Evolutionary conservation across 345 rosid species (phyloP), one percentile per base, ranked within the genome.

Genomic region (Hevea brasiliensis): DNA sequence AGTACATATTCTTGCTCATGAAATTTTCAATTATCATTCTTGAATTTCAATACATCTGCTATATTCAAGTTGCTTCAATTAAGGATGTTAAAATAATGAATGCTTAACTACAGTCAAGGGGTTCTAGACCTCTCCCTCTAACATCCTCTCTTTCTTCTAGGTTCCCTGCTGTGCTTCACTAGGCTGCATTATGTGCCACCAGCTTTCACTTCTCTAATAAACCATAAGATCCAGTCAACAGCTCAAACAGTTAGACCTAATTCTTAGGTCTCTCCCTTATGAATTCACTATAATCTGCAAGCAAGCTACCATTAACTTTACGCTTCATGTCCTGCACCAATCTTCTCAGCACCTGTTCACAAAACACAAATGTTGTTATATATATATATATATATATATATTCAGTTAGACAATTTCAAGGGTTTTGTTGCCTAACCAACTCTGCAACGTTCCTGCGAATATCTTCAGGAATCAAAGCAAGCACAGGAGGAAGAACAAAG

Each of bases 281-380:
- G 89, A 94, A 94, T 70, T 78, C 72, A 71, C 85, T 82, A 71
- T 90, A 94, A 74, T 94, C 97, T 6, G 91, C 88, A 24, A 94
- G 89, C 84, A 92, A 85, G 85, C 94, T 87, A 6, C 84, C 79
- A 29, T 89, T 90, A 48, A 90, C 98, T 81, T 88, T 90, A 48
- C 78, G 82, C 87, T 92, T 90, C 97, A 94, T 89, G 86, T 87
- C 89, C 74, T 88, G 86, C 74, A 88, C 87, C 85, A 92, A 72
- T 77, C 82, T 79, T 18, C 77, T 86, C 74, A 94, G 77, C 62
- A 88, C 84, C 98, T 94, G 85, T 62, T 64, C 21, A 47, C 21
- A 50, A 32, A 58, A 32, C 14, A 44, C 6, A 15, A 32, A 65
- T 44, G 40, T 47, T 2, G 55, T 54, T 5, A 66, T 11, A 0